phyloP scores from a whole-genome alignment of 257 asterid species.

The Cinchona pubescens region DNA sequence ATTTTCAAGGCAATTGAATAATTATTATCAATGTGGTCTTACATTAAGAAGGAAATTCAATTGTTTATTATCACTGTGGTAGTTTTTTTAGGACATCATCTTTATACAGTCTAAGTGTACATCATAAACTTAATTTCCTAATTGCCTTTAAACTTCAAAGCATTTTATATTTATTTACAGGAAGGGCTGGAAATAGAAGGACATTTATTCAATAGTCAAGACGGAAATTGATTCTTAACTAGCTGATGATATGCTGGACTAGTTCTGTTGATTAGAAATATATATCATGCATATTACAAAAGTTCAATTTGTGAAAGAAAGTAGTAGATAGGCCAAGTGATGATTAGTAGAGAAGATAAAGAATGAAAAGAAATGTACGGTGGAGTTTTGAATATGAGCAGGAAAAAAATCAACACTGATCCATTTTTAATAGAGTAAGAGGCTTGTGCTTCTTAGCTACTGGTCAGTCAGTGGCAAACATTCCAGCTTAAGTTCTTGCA shows the following conservation, averaged over 20 bases:
- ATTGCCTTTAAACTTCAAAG: background rate
- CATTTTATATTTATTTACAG: background rate
- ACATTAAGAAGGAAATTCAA: background rate
- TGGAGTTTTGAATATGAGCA: background rate
- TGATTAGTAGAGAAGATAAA: background rate
- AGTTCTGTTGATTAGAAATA: background rate
- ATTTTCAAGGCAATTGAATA: background rate
- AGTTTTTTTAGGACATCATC: background rate
- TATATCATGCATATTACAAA: background rate
- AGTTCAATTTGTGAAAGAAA: background rate
- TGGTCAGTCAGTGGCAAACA: background rate
- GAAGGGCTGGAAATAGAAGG: background rate
- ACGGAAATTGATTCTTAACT: background rate
- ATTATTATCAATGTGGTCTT: background rate
- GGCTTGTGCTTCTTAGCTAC: background rate
- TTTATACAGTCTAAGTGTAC: background rate
- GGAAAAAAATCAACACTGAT: background rate
- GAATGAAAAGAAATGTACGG: background rate
- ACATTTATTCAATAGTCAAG: background rate
- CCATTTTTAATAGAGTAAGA: background rate
- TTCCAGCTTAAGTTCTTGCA: background rate
- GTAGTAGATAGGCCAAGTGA: background rate
- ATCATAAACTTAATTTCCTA: background rate
- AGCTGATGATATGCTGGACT: background rate
- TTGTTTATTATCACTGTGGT: background rate